Conservation (phyloP, 371 early-diverging fungal species). For the Caulochytrium protostelioides region DNA sequence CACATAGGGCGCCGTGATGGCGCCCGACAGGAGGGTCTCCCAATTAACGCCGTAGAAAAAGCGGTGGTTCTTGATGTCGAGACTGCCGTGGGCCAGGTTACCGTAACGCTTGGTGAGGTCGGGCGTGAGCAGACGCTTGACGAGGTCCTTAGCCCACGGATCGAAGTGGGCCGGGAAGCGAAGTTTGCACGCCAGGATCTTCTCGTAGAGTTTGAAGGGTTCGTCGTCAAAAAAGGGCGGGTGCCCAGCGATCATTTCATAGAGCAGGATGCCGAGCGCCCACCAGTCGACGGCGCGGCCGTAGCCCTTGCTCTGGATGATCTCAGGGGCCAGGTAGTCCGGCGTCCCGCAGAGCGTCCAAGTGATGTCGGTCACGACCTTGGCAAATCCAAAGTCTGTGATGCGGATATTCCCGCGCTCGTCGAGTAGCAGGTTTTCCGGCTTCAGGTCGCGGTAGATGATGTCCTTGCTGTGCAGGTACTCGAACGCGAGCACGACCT, state of each 20-base stretch:
- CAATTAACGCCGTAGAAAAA: constrained; percentile 74
- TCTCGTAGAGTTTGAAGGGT: constrained; percentile 67
- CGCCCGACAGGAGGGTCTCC: constrained; percentile 44
- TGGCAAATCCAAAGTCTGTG: constrained; percentile 93
- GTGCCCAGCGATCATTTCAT: constrained; percentile 37
- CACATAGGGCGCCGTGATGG: constrained; percentile 43
- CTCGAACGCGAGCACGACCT: constrained; percentile 31
- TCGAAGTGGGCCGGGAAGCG: constrained; percentile 56
- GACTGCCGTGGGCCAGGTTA: constrained; percentile 32
- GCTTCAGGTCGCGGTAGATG: constrained; percentile 75
- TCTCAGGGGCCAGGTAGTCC: constrained; percentile 23
- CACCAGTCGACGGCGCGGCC: constrained; percentile 46
- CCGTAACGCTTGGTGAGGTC: constrained; percentile 57
- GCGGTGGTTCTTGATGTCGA: constrained; percentile 60
- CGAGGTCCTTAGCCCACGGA: constrained; percentile 45
- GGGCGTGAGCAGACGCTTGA: constrained; percentile 49
- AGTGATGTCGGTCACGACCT: constrained; percentile 17
- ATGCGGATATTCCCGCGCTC: constrained; percentile 70
- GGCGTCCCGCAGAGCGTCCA: not conserved
- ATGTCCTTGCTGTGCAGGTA: constrained; percentile 65
- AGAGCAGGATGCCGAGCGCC: constrained; percentile 44
- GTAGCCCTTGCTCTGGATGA: constrained; percentile 38
- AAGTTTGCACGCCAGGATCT: constrained; percentile 49
- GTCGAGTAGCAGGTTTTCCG: constrained; percentile 52
- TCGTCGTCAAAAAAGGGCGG: constrained; percentile 42